Conservation (phyloP, 202 grass and related monocot genomes). For the Carex arenaria region DNA sequence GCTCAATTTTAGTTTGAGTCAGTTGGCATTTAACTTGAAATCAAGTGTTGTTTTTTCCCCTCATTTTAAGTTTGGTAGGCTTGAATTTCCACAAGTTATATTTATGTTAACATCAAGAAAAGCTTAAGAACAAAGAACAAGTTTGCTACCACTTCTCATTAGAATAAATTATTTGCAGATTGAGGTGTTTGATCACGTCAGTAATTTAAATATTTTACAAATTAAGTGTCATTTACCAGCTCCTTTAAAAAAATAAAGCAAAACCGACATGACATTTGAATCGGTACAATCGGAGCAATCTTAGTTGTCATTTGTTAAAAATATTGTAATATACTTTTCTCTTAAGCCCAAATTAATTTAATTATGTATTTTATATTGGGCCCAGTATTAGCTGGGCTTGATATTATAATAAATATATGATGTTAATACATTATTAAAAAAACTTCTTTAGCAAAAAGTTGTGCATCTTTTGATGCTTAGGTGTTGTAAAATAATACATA, state of each 20-base stretch:
- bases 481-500: not conserved
- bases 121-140: not conserved
- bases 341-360: not conserved
- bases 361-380: not conserved
- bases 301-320: not conserved
- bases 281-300: not conserved
- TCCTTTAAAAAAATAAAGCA: not conserved
- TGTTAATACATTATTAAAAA: not conserved
- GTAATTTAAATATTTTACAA: not conserved
- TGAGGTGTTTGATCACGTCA: not conserved
- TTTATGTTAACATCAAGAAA: not conserved
- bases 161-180: conserved; percentile 11
- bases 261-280: conserved; percentile 13
- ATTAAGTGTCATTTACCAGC: not conserved
- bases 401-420: not conserved
- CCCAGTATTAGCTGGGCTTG: conserved; percentile 5
- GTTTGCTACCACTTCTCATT: not conserved
- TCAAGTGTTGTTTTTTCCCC: not conserved
- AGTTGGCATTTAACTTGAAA: not conserved
- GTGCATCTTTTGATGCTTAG: not conserved
- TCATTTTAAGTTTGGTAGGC: not conserved
- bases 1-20: not conserved
- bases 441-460: not conserved
- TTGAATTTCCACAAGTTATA: not conserved
- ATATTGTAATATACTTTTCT: not conserved